A percentile compares a stretch with the other conserved stretches of the same genome.
Conservation (phyloP, 1,284 basidiomycete genomes). For the Leccinum subrobustum region DNA sequence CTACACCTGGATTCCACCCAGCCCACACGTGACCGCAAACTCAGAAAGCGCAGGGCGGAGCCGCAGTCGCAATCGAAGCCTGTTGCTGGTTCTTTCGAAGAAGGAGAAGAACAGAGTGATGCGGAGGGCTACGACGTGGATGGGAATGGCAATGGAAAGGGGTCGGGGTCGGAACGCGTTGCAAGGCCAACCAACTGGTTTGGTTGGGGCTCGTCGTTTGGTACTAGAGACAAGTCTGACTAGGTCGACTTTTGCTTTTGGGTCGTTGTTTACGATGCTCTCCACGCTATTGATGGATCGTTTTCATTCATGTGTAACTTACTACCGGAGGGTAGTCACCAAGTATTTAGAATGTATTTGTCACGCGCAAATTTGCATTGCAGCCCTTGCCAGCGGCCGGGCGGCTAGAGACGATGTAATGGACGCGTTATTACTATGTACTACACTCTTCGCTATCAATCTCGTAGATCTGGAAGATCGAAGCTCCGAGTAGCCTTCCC, state of each 20-base stretch:
- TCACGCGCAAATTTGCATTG: background rate
- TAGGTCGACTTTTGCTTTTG: background rate
- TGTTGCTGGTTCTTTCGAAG: slow-evolving; percentile 39
- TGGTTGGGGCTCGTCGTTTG: slow-evolving; percentile 35
- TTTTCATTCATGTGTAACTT: slow-evolving; percentile 3
- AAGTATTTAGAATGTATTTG: slow-evolving; percentile 15
- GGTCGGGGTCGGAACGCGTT: slow-evolving; percentile 17
- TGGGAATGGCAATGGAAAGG: slow-evolving; percentile 11
- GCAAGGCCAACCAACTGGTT: slow-evolving; percentile 38
- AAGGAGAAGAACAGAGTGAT: slow-evolving; percentile 65
- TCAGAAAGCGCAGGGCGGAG: slow-evolving; percentile 54
- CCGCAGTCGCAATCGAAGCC: slow-evolving; percentile 32
- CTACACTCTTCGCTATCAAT: background rate
- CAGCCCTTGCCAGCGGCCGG: background rate
- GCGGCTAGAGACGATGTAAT: background rate
- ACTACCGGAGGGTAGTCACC: background rate
- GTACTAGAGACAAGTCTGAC: slow-evolving; percentile 17
- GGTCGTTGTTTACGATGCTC: background rate
- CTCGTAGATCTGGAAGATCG: background rate
- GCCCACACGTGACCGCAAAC: slow-evolving; percentile 41
- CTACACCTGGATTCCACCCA: slow-evolving; percentile 24
- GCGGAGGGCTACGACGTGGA: slow-evolving; percentile 54
- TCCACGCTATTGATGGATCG: background rate
- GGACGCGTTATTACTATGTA: background rate
- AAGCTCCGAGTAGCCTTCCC: background rate